phyloP scores from a whole-genome alignment of 306 rosid species.

The Begonia fuchsioides region DNA sequence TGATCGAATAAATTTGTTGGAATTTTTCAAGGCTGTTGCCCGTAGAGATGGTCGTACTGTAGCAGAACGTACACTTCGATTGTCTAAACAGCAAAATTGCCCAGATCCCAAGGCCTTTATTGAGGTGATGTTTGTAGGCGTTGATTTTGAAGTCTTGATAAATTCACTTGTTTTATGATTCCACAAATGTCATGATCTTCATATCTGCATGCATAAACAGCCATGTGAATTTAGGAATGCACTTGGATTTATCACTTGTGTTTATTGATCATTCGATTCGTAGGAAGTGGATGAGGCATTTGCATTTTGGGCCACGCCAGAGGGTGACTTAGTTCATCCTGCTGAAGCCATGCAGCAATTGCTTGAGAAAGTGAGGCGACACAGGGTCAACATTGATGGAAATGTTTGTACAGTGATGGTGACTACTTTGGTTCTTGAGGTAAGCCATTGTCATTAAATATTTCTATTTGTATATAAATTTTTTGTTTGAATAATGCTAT shows the following conservation, averaged over 20 bases:
- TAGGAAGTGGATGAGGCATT: slow-evolving; percentile 85
- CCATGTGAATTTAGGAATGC: no score
- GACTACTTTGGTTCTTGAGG: slow-evolving; percentile 91
- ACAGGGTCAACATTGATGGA: slow-evolving; percentile 90
- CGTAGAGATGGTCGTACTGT: slow-evolving; percentile 89
- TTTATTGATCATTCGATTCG: slow-evolving; percentile 10
- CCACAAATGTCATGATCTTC: no score
- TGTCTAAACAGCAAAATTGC: slow-evolving; percentile 83
- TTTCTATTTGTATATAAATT: no score
- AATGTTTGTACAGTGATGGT: slow-evolving; percentile 97
- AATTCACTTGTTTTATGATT: no score
- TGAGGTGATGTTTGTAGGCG: slow-evolving; percentile 32
- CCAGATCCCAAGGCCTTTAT: slow-evolving; percentile 88
- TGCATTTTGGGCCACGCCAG: slow-evolving; percentile 88
- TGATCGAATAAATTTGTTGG: slow-evolving; percentile 77
- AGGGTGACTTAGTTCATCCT: slow-evolving; percentile 90
- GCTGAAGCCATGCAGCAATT: slow-evolving; percentile 96
- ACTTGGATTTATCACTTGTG: not conserved
- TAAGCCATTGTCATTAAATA: slow-evolving; percentile 6
- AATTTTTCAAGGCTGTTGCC: slow-evolving; percentile 92
- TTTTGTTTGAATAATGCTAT: no score
- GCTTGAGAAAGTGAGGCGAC: slow-evolving; percentile 94
- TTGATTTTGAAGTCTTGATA: no score
- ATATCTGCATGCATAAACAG: no score
- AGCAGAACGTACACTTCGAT: slow-evolving; percentile 65